phyloP scores from a whole-genome alignment of 345 rosid species.

The Atalantia buxifolia region DNA sequence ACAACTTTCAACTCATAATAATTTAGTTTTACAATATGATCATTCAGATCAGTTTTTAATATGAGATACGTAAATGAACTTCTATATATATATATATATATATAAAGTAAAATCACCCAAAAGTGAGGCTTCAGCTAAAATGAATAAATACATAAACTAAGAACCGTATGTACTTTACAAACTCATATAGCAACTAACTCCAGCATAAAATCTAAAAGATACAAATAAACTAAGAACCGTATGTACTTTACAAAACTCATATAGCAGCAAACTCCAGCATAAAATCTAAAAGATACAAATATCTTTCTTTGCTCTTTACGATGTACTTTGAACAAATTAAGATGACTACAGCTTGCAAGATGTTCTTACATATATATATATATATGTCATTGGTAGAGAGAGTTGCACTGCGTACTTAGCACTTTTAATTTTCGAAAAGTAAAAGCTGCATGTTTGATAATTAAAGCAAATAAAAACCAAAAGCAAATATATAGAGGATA shows the following conservation, averaged over 20 bases:
- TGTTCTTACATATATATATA: neutral
- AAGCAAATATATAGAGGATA: no score
- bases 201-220: neutral
- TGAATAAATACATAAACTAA: no score
- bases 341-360: constrained; percentile 1
- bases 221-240: neutral
- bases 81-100: no score
- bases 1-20: no score
- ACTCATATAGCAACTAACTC: neutral
- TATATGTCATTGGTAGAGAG: neutral
- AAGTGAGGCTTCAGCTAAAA: no score
- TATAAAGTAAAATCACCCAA: no score
- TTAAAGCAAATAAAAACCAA: neutral
- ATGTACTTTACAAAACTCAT: neutral
- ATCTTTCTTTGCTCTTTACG: neutral
- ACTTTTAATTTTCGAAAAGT: neutral
- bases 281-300: neutral
- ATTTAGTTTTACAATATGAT: no score
- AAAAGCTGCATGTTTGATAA: neutral
- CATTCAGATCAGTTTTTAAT: no score
- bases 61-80: no score
- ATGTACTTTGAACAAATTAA: neutral
- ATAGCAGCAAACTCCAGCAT: neutral
- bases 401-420: neutral
- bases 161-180: no score